Conservation (phyloP, 192 early-diverging fungal genomes). For the Coemansia furcata region DNA sequence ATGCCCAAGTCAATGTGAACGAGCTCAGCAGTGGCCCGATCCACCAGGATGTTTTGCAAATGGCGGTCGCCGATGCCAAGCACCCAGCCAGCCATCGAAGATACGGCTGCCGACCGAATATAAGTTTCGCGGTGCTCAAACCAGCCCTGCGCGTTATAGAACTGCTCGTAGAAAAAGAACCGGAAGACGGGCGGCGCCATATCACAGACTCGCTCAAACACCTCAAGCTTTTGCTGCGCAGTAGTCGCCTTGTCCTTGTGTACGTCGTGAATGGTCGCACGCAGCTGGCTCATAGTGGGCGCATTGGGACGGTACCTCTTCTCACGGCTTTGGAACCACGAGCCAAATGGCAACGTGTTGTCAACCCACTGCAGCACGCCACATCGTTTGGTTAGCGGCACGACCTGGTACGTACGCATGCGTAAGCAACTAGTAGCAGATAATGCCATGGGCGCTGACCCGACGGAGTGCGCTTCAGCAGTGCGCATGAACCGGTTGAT, state of each 20-base stretch:
- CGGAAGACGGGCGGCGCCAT: constrained; percentile 62
- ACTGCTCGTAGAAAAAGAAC: constrained; percentile 78
- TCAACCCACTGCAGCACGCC: constrained; percentile 97
- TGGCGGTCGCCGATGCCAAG: constrained; percentile 94
- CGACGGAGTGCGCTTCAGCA: constrained; percentile 1
- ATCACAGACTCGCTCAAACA: constrained; percentile 54
- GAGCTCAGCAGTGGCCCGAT: constrained; percentile 75
- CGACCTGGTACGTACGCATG: constrained; percentile 68
- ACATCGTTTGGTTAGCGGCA: constrained; percentile 83
- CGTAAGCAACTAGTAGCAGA: constrained; percentile 27
- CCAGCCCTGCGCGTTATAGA: constrained; percentile 71
- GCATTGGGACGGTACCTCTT: constrained; percentile 51
- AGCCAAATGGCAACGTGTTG: constrained; percentile 61
- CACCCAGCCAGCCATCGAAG: constrained; percentile 84
- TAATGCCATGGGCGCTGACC: constrained; percentile 1
- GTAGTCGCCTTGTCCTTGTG: constrained; percentile 47
- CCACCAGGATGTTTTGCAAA: constrained; percentile 88
- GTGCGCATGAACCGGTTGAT: constrained; percentile 62
- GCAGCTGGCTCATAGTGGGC: constrained; percentile 41
- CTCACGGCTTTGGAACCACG: constrained; percentile 70
- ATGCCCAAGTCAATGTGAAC: constrained; percentile 97
- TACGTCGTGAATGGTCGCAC: constrained; percentile 24
- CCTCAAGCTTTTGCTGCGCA: constrained; percentile 56
- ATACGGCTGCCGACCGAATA: constrained; percentile 77
- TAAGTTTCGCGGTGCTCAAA: constrained; percentile 69